Evolutionary conservation across 495 filamentous ascomycete species (phyloP).

Genomic region (Terfezia boudieri): DNA sequence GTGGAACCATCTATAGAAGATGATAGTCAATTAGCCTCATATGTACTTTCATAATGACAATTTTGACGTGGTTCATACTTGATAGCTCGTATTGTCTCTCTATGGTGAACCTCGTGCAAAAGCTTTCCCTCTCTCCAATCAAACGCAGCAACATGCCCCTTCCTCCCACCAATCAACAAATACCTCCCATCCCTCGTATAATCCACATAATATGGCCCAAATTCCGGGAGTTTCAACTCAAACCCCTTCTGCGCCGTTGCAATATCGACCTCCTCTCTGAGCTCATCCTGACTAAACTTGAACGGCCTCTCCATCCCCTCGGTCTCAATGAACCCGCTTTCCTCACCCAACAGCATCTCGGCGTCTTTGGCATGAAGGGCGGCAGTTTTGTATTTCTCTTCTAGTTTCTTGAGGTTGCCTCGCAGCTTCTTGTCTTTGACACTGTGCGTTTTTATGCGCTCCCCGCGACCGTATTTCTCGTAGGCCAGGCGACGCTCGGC

Average conservation of each 20-base stretch:
- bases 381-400: conserved; percentile 61
- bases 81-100: conserved; percentile 72
- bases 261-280: conserved; percentile 45
- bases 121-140: conserved; percentile 87
- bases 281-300: conserved; percentile 75
- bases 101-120: conserved; percentile 71
- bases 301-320: conserved; percentile 87
- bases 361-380: conserved; percentile 70
- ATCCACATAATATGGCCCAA: conserved; percentile 71
- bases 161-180: conserved; percentile 63
- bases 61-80: conserved; percentile 2
- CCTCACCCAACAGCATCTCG: conserved; percentile 78
- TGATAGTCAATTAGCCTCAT: neutral
- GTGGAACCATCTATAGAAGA: conserved; percentile 49
- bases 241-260: conserved; percentile 81
- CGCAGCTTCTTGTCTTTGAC: conserved; percentile 75
- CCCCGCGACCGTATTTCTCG: conserved; percentile 63
- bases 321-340: conserved; percentile 67
- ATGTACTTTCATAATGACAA: neutral
- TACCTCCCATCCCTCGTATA: conserved; percentile 77
- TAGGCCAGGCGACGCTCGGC: conserved; percentile 28
- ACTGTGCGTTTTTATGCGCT: conserved; percentile 32
- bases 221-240: conserved; percentile 56
- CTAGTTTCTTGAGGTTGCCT: conserved; percentile 51
- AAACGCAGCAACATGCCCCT: conserved; percentile 90